Evolutionary conservation across 1,284 basidiomycete species (phyloP).

Genomic region (Marasmius sp.): DNA sequence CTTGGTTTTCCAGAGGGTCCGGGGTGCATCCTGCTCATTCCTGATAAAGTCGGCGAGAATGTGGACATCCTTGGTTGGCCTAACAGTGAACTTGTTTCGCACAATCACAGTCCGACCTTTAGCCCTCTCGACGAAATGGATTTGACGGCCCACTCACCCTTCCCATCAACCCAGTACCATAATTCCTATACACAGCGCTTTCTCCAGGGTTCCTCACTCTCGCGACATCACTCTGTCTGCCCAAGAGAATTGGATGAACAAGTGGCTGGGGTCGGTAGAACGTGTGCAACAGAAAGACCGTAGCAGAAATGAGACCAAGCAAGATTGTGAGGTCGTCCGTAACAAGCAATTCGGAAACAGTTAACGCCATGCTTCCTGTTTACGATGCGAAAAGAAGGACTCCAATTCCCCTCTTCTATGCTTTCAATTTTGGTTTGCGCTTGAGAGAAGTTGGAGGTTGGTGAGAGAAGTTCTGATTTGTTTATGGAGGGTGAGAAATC

Average conservation of each 20-base stretch:
- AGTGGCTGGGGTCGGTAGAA: conserved; percentile 77
- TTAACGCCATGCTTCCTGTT: conserved; percentile 17
- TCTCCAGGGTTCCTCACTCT: conserved; percentile 72
- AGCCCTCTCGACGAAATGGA: too few species aligned
- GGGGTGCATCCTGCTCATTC: conserved; percentile 60
- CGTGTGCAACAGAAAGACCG: conserved; percentile 72
- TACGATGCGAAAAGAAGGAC: conserved; percentile 27
- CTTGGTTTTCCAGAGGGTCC: conserved; percentile 77
- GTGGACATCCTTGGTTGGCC: conserved; percentile 68
- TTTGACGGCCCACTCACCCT: conserved; percentile 46
- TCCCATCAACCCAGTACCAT: conserved; percentile 75
- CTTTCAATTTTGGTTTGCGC: conserved; percentile 11
- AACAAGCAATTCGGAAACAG: conserved; percentile 53
- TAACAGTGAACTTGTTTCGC: conserved; percentile 60
- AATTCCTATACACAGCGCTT: conserved; percentile 81
- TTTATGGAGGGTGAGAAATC: too few species aligned
- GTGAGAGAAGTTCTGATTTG: too few species aligned
- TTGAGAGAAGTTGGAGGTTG: conserved; percentile 13
- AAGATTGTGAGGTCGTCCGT: conserved; percentile 78
- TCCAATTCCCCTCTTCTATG: conserved; percentile 49
- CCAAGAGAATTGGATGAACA: conserved; percentile 80
- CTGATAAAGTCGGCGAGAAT: conserved; percentile 67
- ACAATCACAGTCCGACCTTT: neutral
- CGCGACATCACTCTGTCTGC: conserved; percentile 80
- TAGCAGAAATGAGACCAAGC: conserved; percentile 68